Conservation (phyloP, 2,329 filamentous ascomycete species). For the Verticillium tricorpus region DNA sequence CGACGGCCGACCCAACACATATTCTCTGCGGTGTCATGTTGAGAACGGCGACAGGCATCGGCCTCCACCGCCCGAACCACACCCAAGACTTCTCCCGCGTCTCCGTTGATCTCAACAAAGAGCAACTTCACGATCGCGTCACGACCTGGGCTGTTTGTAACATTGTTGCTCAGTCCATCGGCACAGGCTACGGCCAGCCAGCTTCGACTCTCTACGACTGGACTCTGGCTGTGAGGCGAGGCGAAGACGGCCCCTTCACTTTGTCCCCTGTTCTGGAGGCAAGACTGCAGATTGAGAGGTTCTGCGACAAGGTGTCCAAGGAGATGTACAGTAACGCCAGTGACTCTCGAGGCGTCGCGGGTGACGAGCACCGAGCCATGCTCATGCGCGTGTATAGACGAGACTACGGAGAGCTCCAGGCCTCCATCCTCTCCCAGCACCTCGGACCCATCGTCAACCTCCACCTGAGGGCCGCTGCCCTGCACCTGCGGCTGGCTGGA, state of each 20-base stretch:
- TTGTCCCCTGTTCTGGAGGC: conserved; percentile 61
- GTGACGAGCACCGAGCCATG: conserved; percentile 63
- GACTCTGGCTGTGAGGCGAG: conserved; percentile 59
- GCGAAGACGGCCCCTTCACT: conserved; percentile 55
- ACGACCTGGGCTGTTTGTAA: conserved; percentile 84
- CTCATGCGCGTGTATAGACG: conserved; percentile 62
- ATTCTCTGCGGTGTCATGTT: conserved; percentile 82
- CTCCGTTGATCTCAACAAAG: conserved; percentile 68
- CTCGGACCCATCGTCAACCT: conserved; percentile 57
- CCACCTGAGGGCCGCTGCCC: conserved; percentile 66
- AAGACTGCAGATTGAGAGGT: conserved; percentile 66
- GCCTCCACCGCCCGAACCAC: conserved; percentile 74
- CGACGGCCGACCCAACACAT: conserved; percentile 74
- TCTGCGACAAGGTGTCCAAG: conserved; percentile 73
- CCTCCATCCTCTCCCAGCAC: conserved; percentile 53
- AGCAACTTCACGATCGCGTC: conserved; percentile 74
- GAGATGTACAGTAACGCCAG: conserved; percentile 76
- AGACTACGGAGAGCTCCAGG: conserved; percentile 60
- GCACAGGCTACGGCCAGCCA: conserved; percentile 80
- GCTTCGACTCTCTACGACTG: conserved; percentile 74
- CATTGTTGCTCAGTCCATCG: conserved; percentile 74
- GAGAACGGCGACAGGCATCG: conserved; percentile 80
- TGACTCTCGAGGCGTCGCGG: conserved; percentile 64
- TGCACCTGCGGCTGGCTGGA: conserved; percentile 73
- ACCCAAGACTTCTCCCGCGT: conserved; percentile 79